Percentiles rank a stretch among this genome's conserved stretches.
Evolutionary conservation across 1,284 basidiomycete genomes (phyloP).

Genomic region (Termitomyces sp.): DNA sequence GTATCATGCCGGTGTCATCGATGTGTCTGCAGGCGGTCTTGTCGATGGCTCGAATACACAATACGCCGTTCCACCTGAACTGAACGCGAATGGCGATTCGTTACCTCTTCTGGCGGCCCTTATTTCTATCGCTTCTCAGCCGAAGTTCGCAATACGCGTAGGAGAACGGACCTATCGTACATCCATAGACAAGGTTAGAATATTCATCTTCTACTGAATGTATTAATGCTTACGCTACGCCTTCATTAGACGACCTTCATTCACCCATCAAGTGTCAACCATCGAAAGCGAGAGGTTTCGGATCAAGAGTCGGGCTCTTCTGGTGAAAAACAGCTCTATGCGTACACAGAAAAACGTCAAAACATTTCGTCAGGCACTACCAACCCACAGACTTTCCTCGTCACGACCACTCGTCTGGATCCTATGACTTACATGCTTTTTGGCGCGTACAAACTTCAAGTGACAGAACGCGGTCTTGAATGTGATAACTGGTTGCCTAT

Average conservation of each 20-base stretch:
- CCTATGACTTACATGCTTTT: conserved; percentile 91
- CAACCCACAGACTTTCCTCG: conserved; percentile 65
- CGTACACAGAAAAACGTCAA: conserved; percentile 83
- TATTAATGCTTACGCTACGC: neutral
- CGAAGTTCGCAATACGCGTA: conserved; percentile 90
- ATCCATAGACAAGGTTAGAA: conserved; percentile 77
- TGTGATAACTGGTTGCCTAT: conserved; percentile 93
- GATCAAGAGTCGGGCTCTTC: conserved; percentile 29
- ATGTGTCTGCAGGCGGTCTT: conserved; percentile 65
- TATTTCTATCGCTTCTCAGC: conserved; percentile 83
- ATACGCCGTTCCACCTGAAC: conserved; percentile 53
- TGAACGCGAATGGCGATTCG: conserved; percentile 76
- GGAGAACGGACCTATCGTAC: conserved; percentile 75
- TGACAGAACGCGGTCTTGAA: conserved; percentile 67
- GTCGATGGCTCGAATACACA: conserved; percentile 22
- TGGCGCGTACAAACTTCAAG: conserved; percentile 76
- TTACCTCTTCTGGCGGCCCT: conserved; percentile 82
- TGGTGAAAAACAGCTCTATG: conserved; percentile 75
- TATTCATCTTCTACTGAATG: neutral
- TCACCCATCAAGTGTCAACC: conserved; percentile 86
- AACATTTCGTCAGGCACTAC: conserved; percentile 54
- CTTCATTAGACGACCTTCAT: conserved; percentile 61
- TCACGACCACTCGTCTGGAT: conserved; percentile 84
- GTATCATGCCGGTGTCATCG: conserved; percentile 78
- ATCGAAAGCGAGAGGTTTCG: conserved; percentile 57